These are phyloP conservation scores for Psilocybe subaeruginosa DNA, from an alignment of 768 basidiomycete genomes.

Conservation along the genomic window DNA sequence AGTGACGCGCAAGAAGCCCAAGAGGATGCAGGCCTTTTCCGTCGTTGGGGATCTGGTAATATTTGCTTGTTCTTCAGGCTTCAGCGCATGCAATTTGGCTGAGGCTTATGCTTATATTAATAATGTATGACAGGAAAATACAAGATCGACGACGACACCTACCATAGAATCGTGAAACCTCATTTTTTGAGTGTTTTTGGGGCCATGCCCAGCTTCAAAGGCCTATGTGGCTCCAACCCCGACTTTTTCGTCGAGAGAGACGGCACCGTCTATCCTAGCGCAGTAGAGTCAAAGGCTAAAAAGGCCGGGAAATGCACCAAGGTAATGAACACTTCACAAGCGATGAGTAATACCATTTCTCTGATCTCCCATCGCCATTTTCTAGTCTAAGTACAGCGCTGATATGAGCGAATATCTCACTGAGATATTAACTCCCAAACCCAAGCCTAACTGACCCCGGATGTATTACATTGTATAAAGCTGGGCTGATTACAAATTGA, in stretches of 20 bases:
- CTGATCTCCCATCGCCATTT: neutral
- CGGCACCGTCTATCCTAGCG: slow-evolving; percentile 4
- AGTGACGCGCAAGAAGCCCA: too few species aligned
- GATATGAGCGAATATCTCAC: neutral
- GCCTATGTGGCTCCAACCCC: slow-evolving; percentile 6
- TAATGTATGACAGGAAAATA: slow-evolving; percentile 2
- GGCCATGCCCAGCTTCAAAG: neutral
- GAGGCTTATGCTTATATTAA: too few species aligned
- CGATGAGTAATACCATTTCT: neutral
- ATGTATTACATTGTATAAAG: too few species aligned
- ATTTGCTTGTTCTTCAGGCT: neutral
- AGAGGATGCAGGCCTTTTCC: neutral
- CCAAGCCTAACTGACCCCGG: too few species aligned
- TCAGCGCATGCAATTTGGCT: too few species aligned
- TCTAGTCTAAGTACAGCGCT: neutral
- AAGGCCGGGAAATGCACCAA: slow-evolving; percentile 3
- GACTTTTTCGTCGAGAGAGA: slow-evolving; percentile 6
- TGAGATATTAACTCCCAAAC: neutral
- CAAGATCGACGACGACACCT: slow-evolving; percentile 7
- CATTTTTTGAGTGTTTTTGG: neutral
- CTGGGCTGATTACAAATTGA: too few species aligned
- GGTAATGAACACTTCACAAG: neutral
- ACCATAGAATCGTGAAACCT: slow-evolving; percentile 9
- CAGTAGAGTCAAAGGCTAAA: neutral
- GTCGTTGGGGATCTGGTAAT: slow-evolving; percentile 2